phyloP scores from a whole-genome alignment of 2,329 filamentous ascomycete species.

The Setomelanomma holmii region DNA sequence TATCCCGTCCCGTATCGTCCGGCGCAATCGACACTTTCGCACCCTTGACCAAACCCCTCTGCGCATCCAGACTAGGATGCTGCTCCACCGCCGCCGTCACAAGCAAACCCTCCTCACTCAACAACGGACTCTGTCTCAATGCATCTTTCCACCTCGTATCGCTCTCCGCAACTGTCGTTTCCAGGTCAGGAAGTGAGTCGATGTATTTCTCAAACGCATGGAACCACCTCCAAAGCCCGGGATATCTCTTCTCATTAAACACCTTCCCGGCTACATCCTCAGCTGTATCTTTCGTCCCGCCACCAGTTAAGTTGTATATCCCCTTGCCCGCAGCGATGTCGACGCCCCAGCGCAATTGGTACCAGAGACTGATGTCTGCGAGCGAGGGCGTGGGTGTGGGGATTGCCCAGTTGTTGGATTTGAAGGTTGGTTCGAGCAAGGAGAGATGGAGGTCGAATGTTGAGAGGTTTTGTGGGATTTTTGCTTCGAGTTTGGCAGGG shows the following conservation, averaged over 20 bases:
- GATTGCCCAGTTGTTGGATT: slow-evolving; percentile 41
- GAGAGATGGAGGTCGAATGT: slow-evolving; percentile 48
- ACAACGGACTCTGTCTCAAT: neutral
- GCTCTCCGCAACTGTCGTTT: slow-evolving; percentile 23
- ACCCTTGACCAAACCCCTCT: slow-evolving; percentile 40
- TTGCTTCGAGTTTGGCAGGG: slow-evolving; percentile 48
- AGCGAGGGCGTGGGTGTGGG: slow-evolving; percentile 43
- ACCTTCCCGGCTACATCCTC: slow-evolving; percentile 32
- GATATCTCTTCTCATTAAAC: slow-evolving; percentile 49
- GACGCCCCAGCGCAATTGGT: slow-evolving; percentile 49
- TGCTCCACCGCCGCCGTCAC: slow-evolving; percentile 39
- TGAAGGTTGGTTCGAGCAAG: slow-evolving; percentile 47
- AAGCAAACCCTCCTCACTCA: slow-evolving; percentile 25
- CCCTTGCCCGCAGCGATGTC: slow-evolving; percentile 48
- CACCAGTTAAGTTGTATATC: slow-evolving; percentile 46
- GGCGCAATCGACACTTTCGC: slow-evolving; percentile 44
- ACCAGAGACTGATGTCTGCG: slow-evolving; percentile 49
- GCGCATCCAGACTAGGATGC: slow-evolving; percentile 34
- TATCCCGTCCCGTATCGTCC: slow-evolving; percentile 50
- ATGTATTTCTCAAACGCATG: slow-evolving; percentile 42
- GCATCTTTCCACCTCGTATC: slow-evolving; percentile 14
- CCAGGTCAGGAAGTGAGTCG: slow-evolving; percentile 32
- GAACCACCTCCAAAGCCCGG: slow-evolving; percentile 47
- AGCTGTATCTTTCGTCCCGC: slow-evolving; percentile 34
- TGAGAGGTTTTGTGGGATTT: slow-evolving; percentile 48